Percentiles rank a stretch among this genome's conserved stretches.
These are phyloP conservation scores for Cyclotella distinguenda DNA, from an alignment of 108 stramenopile genomes.

Conservation along the genomic window DNA sequence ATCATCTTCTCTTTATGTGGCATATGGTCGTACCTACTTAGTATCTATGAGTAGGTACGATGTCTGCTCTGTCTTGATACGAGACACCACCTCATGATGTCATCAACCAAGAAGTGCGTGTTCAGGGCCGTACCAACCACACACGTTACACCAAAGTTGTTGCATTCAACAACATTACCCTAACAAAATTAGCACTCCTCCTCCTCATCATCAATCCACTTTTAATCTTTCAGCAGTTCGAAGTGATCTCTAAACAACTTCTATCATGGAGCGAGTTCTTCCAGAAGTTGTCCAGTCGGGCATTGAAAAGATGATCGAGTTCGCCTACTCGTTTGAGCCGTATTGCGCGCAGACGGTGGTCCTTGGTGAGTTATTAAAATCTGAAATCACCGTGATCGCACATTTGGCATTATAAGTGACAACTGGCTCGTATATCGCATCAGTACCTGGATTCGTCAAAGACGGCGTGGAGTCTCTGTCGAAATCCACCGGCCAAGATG, in stretches of 20 bases:
- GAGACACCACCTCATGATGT: too few relatives aligned
- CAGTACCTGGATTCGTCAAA: slow-evolving; percentile 76
- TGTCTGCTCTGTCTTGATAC: too few relatives aligned
- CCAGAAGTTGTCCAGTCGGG: slow-evolving; percentile 34
- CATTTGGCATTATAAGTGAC: neutral
- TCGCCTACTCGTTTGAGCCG: slow-evolving; percentile 70
- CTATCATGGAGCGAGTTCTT: slow-evolving; percentile 51
- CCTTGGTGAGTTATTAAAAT: slow-evolving; percentile 86
- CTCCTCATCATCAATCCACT: neutral
- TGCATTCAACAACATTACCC: too few relatives aligned
- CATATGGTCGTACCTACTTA: too few relatives aligned
- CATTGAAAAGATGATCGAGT: slow-evolving; percentile 63
- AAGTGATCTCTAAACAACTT: neutral
- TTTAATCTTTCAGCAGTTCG: neutral
- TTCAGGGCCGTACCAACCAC: too few relatives aligned
- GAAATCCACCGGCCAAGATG: slow-evolving; percentile 79
- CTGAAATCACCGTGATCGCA: slow-evolving; percentile 3
- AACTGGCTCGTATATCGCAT: neutral
- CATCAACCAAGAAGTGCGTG: slow-evolving; percentile 16
- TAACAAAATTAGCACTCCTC: too few relatives aligned
- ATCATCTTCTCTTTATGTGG: too few relatives aligned
- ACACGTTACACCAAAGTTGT: too few relatives aligned
- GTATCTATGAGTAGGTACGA: too few relatives aligned
- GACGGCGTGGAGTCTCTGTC: slow-evolving; percentile 62
- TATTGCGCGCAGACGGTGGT: slow-evolving; percentile 73